Percentiles rank a stretch among this genome's conserved stretches.
These are phyloP conservation scores for Aspergillus panamensis DNA, from an alignment of 495 filamentous ascomycete species.

Conservation along the genomic window DNA sequence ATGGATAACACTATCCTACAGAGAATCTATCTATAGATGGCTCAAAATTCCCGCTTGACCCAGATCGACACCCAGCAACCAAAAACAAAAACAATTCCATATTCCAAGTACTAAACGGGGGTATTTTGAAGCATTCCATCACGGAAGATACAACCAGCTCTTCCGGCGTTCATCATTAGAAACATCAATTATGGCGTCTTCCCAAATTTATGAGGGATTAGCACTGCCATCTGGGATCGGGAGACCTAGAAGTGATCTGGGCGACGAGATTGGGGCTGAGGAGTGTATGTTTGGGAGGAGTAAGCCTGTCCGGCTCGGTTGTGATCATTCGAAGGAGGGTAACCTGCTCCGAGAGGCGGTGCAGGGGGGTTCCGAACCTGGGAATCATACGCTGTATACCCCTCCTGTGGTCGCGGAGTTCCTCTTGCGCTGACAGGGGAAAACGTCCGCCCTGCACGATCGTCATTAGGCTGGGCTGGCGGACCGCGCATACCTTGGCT, in stretches of 20 bases:
- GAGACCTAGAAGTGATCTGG: constrained; percentile 13
- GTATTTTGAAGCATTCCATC: constrained; percentile 16
- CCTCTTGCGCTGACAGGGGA: constrained; percentile 14
- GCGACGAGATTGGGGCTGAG: constrained; percentile 9
- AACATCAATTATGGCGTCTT: constrained; percentile 3
- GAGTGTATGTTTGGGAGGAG: constrained; percentile 14
- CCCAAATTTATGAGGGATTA: background rate
- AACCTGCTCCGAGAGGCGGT: constrained; percentile 1
- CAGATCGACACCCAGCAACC: constrained; percentile 1
- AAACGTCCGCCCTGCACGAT: constrained; percentile 2
- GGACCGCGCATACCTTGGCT: constrained; percentile 1
- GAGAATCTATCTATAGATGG: constrained; percentile 11
- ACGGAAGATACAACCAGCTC: constrained; percentile 17
- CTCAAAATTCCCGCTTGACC: constrained; percentile 6
- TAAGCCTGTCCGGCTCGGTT: constrained; percentile 4
- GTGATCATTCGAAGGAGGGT: constrained; percentile 10
- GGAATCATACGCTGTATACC: constrained; percentile 30
- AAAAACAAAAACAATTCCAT: constrained; percentile 1
- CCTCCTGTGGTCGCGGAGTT: constrained; percentile 14
- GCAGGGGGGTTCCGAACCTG: constrained; percentile 1
- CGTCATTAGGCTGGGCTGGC: constrained; percentile 9
- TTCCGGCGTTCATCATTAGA: constrained; percentile 10
- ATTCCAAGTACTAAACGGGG: constrained; percentile 10
- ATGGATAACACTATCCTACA: background rate
- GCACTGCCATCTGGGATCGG: background rate